phyloP scores from a whole-genome alignment of 495 filamentous ascomycete species.

The Melanomma pulvis-pyrius region DNA sequence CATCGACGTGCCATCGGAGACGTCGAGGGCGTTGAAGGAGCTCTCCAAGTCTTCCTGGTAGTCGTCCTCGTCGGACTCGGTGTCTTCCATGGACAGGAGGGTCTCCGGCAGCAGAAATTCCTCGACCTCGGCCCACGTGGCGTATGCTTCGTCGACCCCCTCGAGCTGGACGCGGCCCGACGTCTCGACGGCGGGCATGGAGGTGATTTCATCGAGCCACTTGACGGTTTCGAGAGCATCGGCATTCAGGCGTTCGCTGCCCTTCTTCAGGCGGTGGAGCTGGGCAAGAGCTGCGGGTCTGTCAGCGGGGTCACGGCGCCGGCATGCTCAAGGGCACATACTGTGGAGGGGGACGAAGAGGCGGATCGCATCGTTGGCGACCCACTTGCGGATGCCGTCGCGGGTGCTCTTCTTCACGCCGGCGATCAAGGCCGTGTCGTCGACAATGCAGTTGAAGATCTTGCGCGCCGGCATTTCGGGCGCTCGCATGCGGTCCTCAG shows the following conservation, averaged over 20 bases:
- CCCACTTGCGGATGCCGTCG: constrained; percentile 66
- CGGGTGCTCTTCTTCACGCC: constrained; percentile 61
- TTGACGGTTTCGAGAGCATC: constrained; percentile 67
- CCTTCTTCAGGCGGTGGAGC: constrained; percentile 59
- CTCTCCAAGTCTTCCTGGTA: constrained; percentile 56
- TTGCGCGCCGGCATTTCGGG: constrained; percentile 50
- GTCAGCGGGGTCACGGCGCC: constrained; percentile 7
- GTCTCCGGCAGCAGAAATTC: constrained; percentile 55
- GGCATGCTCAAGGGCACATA: constrained; percentile 45
- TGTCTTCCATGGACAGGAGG: constrained; percentile 43
- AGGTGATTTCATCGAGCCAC: constrained; percentile 67
- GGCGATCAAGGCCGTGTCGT: constrained; percentile 70
- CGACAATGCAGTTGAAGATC: constrained; percentile 73
- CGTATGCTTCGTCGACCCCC: constrained; percentile 60
- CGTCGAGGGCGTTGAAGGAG: constrained; percentile 58
- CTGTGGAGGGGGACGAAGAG: constrained; percentile 71
- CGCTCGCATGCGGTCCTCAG: constrained; percentile 28
- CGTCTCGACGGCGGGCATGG: constrained; percentile 51
- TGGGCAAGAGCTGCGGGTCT: constrained; percentile 55
- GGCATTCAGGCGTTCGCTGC: constrained; percentile 57
- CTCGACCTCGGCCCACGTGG: constrained; percentile 65
- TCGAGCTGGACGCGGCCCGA: constrained; percentile 33
- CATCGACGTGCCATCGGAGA: constrained; percentile 52
- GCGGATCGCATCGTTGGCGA: constrained; percentile 63
- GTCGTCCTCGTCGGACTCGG: constrained; percentile 55